These are phyloP conservation scores for Podospora australis DNA, from an alignment of 495 filamentous ascomycete genomes.

Conservation along the genomic window DNA sequence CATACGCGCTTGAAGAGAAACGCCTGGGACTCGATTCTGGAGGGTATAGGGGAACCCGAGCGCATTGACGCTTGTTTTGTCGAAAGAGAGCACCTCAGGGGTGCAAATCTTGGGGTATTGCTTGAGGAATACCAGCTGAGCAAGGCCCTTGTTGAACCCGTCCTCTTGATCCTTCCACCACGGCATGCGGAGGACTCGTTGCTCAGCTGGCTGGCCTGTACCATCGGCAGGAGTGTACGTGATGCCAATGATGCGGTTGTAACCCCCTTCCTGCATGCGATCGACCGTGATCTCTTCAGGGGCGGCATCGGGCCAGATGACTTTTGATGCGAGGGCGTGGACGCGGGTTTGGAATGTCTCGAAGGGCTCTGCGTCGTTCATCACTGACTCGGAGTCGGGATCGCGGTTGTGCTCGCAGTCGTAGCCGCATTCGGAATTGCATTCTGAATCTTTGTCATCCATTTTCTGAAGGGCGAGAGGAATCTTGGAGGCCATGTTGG, in stretches of 20 bases:
- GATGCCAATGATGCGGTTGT: slow-evolving; percentile 6
- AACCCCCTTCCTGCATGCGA: neutral
- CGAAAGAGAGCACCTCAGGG: neutral
- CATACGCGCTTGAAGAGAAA: neutral
- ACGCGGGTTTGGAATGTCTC: neutral
- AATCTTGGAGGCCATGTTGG: too few species aligned
- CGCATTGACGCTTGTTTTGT: neutral
- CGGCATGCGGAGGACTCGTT: slow-evolving; percentile 4
- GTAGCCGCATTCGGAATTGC: too few species aligned
- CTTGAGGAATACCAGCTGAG: neutral
- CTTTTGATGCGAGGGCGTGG: neutral
- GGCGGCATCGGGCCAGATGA: neutral
- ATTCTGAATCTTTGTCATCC: too few species aligned
- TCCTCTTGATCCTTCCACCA: neutral
- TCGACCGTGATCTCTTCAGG: neutral
- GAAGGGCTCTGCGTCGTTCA: neutral
- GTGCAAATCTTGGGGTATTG: neutral
- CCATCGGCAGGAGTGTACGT: neutral
- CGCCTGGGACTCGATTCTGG: neutral
- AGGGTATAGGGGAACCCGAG: neutral
- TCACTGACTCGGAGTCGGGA: neutral
- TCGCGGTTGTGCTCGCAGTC: too few species aligned
- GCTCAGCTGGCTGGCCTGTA: neutral
- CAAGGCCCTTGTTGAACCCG: neutral
- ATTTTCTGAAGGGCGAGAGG: too few species aligned